Conservation (phyloP, 106 monocot genomes). For the Allium cepa region DNA sequence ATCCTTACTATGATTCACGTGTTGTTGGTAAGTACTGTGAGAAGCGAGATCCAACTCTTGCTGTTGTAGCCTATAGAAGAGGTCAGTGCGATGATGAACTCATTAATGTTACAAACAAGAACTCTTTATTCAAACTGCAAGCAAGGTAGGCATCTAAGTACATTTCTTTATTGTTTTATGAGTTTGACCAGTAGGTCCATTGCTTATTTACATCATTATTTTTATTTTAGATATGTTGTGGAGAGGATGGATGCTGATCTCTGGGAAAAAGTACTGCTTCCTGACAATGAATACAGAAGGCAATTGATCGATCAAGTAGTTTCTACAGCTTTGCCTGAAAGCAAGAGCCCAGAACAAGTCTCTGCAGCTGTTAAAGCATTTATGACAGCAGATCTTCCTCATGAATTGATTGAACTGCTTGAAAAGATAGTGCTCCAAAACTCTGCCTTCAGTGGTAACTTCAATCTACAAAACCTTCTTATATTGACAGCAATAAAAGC, state of each 20-base stretch:
- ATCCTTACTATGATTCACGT: conserved; percentile 98
- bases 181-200: not conserved
- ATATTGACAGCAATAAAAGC: conserved; percentile 96
- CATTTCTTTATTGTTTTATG: not conserved
- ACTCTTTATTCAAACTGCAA: conserved; percentile 91
- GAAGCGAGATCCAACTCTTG: conserved; percentile 93
- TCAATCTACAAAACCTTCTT: conserved; percentile 90
- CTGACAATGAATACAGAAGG: conserved; percentile 90
- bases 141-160: conserved; percentile 49
- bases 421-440: conserved; percentile 97
- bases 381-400: conserved; percentile 99
- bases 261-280: conserved; percentile 90
- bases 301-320: conserved; percentile 96
- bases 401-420: conserved; percentile 95
- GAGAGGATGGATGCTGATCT: conserved; percentile 95
- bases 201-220: not conserved
- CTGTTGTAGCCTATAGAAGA: conserved; percentile 94
- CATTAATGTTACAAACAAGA: conserved; percentile 92
- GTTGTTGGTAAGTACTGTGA: conserved; percentile 99
- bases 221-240: conserved; percentile 77
- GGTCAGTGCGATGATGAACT: conserved; percentile 99
- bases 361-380: conserved; percentile 98
- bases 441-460: conserved; percentile 96
- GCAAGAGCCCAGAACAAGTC: conserved; percentile 98
- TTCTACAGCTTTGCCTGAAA: conserved; percentile 93